Evolutionary conservation across 768 basidiomycete genomes (phyloP).

Genomic region (Termitomyces bulborhizus): DNA sequence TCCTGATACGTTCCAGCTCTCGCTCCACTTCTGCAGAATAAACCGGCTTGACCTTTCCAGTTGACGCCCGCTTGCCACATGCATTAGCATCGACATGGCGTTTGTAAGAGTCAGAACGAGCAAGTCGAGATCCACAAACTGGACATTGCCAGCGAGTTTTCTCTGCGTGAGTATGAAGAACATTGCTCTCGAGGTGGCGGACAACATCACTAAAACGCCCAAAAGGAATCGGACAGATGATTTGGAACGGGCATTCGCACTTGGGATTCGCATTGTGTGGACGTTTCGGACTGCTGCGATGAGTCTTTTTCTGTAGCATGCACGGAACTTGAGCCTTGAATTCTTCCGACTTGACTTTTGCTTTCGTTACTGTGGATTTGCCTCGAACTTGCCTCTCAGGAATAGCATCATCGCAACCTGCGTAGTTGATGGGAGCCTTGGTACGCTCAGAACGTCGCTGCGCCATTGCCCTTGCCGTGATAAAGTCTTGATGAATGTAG

Average conservation of each 20-base stretch:
- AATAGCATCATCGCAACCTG: conserved; percentile 1
- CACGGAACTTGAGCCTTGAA: not conserved
- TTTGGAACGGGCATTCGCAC: not conserved
- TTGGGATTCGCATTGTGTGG: not conserved
- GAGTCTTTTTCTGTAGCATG: not conserved
- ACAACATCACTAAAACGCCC: conserved; percentile 1
- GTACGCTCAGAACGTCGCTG: conserved; percentile 1
- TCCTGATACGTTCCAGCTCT: conserved; percentile 1
- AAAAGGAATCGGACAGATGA: conserved; percentile 1
- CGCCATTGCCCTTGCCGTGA: not conserved
- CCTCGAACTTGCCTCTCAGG: not conserved
- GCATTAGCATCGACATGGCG: not conserved
- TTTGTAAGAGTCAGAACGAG: conserved; percentile 1
- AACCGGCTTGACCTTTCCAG: not conserved
- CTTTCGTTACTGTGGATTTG: not conserved
- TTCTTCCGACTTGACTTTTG: not conserved
- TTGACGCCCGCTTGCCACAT: conserved; percentile 4
- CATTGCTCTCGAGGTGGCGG: conserved; percentile 4
- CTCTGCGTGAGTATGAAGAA: not conserved
- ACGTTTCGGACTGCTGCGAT: not conserved
- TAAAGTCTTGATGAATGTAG: not conserved
- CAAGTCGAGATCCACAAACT: not conserved
- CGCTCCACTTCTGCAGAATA: conserved; percentile 1
- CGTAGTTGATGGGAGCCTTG: conserved; percentile 1
- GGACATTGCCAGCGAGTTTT: not conserved